phyloP scores from a whole-genome alignment of 1,284 basidiomycete genomes.

The Hemileia vastatrix region DNA sequence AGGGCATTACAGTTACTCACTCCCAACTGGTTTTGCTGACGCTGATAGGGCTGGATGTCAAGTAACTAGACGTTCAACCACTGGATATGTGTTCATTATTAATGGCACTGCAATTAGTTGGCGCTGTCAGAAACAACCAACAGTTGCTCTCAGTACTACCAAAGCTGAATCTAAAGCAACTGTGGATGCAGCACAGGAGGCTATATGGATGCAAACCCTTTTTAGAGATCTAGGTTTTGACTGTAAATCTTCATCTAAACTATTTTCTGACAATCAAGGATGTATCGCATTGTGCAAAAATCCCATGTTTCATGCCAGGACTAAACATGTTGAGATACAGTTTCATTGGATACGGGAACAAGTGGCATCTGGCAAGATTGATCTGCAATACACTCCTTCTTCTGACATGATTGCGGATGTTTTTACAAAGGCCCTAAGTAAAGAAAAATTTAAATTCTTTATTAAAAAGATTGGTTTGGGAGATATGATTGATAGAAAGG shows the following conservation, averaged over 20 bases:
- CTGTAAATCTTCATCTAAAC: too few species aligned
- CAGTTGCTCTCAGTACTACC: not conserved
- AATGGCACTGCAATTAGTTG: not conserved
- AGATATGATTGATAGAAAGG: too few species aligned
- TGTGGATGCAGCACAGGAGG: not conserved
- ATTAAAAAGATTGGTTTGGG: too few species aligned
- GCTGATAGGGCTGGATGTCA: not conserved
- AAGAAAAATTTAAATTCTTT: too few species aligned
- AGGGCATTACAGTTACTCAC: too few species aligned
- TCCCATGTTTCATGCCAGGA: too few species aligned
- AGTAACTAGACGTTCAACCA: not conserved
- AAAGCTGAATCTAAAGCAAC: not conserved
- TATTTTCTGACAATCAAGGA: too few species aligned
- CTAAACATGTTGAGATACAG: slow-evolving; percentile 3
- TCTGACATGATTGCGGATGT: not conserved
- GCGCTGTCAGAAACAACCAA: not conserved
- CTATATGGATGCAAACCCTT: not conserved
- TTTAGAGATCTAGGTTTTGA: not conserved
- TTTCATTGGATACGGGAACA: not conserved
- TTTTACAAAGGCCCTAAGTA: slow-evolving; percentile 1
- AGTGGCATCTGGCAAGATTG: not conserved
- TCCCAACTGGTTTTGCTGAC: too few species aligned
- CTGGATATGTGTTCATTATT: not conserved
- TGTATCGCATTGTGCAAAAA: too few species aligned
- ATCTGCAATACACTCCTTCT: not conserved